phyloP scores from a whole-genome alignment of 176 grass and related monocot genomes.

The Cymbopogon citratus region DNA sequence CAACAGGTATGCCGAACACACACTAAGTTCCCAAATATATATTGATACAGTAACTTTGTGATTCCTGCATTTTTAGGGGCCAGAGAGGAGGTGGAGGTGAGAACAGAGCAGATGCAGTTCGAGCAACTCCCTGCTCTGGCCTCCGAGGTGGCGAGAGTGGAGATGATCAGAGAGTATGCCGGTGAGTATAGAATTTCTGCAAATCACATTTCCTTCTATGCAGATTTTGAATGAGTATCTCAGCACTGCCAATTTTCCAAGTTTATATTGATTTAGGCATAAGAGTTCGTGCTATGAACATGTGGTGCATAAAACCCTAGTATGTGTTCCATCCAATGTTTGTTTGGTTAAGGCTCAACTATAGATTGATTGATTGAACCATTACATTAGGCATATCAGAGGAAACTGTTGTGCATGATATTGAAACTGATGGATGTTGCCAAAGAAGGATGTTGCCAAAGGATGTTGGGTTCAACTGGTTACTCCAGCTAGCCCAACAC shows the following conservation, averaged over 20 bases:
- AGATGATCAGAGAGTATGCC: conserved; percentile 63
- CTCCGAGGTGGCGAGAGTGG: conserved; percentile 75
- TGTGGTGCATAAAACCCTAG: background rate
- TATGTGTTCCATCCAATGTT: background rate
- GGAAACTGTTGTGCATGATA: background rate
- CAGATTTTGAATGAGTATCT: background rate
- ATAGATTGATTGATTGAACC: too few relatives aligned
- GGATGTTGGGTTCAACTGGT: too few relatives aligned
- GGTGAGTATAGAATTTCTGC: conserved; percentile 32
- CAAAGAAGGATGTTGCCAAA: too few relatives aligned
- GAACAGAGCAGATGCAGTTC: conserved; percentile 35
- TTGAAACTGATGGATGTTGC: background rate
- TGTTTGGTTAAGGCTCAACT: background rate
- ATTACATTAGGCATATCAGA: background rate
- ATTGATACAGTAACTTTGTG: background rate
- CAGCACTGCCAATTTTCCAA: background rate
- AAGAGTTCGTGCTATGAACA: background rate
- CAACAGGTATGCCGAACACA: conserved; percentile 30
- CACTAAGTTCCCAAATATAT: background rate
- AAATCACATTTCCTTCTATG: background rate
- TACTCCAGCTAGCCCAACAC: too few relatives aligned
- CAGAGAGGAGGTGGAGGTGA: conserved; percentile 24
- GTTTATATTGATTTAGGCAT: background rate
- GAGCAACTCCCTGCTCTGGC: conserved; percentile 72
- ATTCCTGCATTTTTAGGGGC: conserved; percentile 17